Conservation (phyloP, 2,329 filamentous ascomycete genomes). For the Alternaria novae-zelandiae region DNA sequence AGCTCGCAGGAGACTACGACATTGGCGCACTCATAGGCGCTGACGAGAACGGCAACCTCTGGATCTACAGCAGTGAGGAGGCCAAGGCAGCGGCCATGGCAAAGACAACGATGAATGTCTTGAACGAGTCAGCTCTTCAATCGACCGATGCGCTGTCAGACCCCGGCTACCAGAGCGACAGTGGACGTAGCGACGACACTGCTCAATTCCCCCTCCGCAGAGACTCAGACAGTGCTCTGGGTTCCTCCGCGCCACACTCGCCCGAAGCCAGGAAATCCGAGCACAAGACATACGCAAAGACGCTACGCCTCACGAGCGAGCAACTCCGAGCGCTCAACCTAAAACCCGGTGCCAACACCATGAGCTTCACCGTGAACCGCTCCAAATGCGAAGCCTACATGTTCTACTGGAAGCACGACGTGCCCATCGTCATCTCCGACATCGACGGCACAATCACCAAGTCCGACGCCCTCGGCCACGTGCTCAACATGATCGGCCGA, state of each 20-base stretch:
- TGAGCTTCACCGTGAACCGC: constrained; percentile 96
- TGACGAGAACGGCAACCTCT: constrained; percentile 95
- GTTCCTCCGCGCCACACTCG: constrained; percentile 65
- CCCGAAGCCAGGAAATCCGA: constrained; percentile 62
- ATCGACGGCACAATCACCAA: constrained; percentile 99
- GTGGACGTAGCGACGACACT: constrained; percentile 66
- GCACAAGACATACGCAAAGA: constrained; percentile 93
- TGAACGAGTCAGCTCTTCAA: constrained; percentile 60
- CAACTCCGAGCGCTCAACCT: constrained; percentile 87
- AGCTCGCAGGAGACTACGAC: constrained; percentile 93
- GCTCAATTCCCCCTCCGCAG: constrained; percentile 65
- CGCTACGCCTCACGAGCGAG: constrained; percentile 89
- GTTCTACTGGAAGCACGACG: constrained; percentile 91
- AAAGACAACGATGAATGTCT: constrained; percentile 59
- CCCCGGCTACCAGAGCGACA: constrained; percentile 94
- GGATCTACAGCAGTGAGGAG: constrained; percentile 98
- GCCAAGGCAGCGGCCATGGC: constrained; percentile 88
- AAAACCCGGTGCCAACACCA: constrained; percentile 84
- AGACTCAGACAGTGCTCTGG: constrained; percentile 74
- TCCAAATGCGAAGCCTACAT: constrained; percentile 91
- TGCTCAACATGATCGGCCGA: constrained; percentile 93
- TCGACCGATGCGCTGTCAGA: constrained; percentile 86
- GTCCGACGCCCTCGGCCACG: constrained; percentile 90
- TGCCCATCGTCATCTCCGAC: constrained; percentile 95
- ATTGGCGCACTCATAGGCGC: constrained; percentile 94